phyloP scores from a whole-genome alignment of 192 early-diverging fungal genomes.

The Linnemannia elongata region DNA sequence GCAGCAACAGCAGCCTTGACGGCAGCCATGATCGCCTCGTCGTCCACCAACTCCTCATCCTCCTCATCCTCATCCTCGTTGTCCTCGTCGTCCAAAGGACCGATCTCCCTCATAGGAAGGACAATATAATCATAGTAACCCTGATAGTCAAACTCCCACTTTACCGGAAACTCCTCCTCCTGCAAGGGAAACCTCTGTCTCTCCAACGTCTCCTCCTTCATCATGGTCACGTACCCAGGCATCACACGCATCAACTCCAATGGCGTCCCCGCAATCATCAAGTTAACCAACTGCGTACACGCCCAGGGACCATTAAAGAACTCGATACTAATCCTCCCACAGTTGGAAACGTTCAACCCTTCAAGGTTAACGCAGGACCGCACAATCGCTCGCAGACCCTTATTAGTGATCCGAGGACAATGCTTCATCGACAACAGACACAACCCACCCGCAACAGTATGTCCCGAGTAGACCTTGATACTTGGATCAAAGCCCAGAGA shows the following conservation, averaged over 20 bases:
- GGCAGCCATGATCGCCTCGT: neutral
- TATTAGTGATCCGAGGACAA: slow-evolving; percentile 16
- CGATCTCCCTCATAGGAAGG: neutral
- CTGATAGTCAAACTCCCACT: neutral
- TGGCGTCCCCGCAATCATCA: slow-evolving; percentile 12
- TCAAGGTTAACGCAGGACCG: slow-evolving; percentile 36
- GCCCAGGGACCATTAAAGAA: slow-evolving; percentile 40
- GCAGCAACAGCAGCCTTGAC: neutral
- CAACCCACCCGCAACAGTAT: slow-evolving; percentile 16
- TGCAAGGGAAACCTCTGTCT: neutral
- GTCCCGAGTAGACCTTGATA: neutral
- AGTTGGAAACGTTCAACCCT: slow-evolving; percentile 4
- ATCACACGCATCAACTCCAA: neutral
- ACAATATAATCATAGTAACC: slow-evolving; percentile 14
- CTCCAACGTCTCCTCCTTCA: slow-evolving; percentile 8
- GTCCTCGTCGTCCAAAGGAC: neutral
- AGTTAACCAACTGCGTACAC: neutral
- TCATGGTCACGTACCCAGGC: neutral
- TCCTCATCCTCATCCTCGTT: neutral
- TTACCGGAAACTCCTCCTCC: neutral
- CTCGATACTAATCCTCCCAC: neutral
- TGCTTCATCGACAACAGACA: neutral
- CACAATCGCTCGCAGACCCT: slow-evolving; percentile 20
- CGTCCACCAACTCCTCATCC: neutral
- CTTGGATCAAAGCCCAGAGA: neutral